These are phyloP conservation scores for Albatrellus sp. DNA, from an alignment of 1,284 basidiomycete species.

Conservation along the genomic window DNA sequence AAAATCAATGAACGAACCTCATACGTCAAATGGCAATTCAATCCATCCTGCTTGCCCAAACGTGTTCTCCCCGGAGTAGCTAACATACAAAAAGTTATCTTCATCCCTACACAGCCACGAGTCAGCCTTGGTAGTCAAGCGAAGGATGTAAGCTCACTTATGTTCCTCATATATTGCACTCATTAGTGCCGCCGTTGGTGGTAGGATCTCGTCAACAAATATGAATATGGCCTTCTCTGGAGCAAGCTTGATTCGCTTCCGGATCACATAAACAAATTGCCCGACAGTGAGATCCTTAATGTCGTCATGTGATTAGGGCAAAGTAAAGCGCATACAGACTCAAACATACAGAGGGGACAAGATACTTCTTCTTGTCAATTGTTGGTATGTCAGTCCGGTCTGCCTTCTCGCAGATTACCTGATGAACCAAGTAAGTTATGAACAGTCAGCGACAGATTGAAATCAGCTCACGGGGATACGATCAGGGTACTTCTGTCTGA, in stretches of 20 bases:
- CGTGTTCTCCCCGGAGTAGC: conserved; percentile 95
- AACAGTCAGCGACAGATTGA: neutral
- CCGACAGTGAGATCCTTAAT: conserved; percentile 90
- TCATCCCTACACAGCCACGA: conserved; percentile 59
- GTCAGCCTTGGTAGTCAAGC: conserved; percentile 2
- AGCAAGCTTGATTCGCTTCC: conserved; percentile 99
- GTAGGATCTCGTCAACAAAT: conserved; percentile 96
- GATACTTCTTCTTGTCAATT: conserved; percentile 99
- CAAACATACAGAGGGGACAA: conserved; percentile 81
- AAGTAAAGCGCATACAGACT: neutral
- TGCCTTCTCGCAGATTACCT: conserved; percentile 99
- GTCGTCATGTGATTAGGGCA: conserved; percentile 2
- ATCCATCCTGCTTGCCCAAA: conserved; percentile 43
- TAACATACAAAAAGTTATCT: conserved; percentile 92
- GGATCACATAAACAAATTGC: conserved; percentile 99
- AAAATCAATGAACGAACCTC: conserved; percentile 4
- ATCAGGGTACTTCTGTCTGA: conserved; percentile 97
- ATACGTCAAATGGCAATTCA: conserved; percentile 12
- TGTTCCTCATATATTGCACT: conserved; percentile 99
- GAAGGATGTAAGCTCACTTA: conserved; percentile 52
- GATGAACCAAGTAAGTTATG: conserved; percentile 7
- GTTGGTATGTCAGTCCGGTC: conserved; percentile 98
- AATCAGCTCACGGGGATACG: conserved; percentile 78
- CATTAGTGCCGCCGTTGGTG: conserved; percentile 97
- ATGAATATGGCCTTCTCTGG: conserved; percentile 99